These are phyloP conservation scores for Pseudocercospora ulei DNA, from an alignment of 2,329 filamentous ascomycete genomes.

Conservation along the genomic window DNA sequence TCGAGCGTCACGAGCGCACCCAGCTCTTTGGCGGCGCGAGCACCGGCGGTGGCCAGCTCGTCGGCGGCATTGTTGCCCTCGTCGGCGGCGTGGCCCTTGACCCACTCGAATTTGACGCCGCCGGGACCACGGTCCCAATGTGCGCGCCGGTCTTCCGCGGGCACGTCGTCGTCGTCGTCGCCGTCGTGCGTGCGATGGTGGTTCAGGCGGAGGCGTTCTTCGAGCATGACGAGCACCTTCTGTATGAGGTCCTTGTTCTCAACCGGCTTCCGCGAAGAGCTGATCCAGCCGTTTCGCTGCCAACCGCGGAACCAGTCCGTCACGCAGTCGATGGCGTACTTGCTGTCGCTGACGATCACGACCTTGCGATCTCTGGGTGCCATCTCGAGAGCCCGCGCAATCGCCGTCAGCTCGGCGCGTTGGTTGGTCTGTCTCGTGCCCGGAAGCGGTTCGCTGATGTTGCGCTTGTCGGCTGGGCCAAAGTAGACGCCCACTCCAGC, in stretches of 20 bases:
- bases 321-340: constrained; percentile 81
- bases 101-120: constrained; percentile 61
- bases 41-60: constrained; percentile 60
- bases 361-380: constrained; percentile 58
- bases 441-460: constrained; percentile 64
- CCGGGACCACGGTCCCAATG: constrained; percentile 32
- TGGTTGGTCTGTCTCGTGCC: constrained; percentile 82
- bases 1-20: constrained; percentile 13
- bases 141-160: constrained; percentile 19
- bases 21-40: constrained; percentile 38
- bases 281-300: constrained; percentile 69
- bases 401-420: constrained; percentile 84
- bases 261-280: constrained; percentile 58
- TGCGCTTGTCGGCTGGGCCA: constrained; percentile 46
- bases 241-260: constrained; percentile 80
- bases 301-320: constrained; percentile 74
- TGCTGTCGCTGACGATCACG: constrained; percentile 77
- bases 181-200: constrained; percentile 23
- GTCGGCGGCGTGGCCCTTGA: constrained; percentile 71
- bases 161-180: constrained; percentile 12
- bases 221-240: constrained; percentile 59
- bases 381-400: constrained; percentile 71
- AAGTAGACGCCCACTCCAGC: constrained; percentile 58
- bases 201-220: constrained; percentile 42
- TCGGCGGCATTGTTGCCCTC: constrained; percentile 75